A percentile compares a stretch with the other conserved stretches of the same genome.
phyloP scores from a whole-genome alignment of 306 rosid genomes.

The Alnus glutinosa region DNA sequence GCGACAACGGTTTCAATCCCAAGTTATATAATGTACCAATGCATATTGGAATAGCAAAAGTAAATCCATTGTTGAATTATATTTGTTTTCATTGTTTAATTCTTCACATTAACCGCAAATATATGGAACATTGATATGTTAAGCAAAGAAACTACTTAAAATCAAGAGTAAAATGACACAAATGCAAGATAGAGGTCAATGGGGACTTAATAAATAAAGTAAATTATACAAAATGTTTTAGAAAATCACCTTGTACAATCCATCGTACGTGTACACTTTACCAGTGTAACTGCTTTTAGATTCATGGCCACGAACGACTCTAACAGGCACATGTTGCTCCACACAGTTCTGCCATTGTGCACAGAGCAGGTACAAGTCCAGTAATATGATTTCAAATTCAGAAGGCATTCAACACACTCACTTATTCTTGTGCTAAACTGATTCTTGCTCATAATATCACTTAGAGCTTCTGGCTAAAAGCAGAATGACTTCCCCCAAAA shows the following conservation, averaged over 20 bases:
- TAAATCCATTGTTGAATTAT: background rate
- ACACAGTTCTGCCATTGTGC: conserved; percentile 63
- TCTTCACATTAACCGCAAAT: background rate
- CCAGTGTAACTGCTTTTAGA: conserved; percentile 71
- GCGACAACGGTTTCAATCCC: background rate
- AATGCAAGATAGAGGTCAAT: background rate
- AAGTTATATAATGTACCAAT: background rate
- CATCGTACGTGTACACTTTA: conserved; percentile 93
- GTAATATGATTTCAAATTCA: background rate
- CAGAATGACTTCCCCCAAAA: background rate
- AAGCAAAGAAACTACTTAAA: background rate
- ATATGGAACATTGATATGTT: background rate
- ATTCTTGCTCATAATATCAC: background rate
- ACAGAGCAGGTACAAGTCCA: conserved; percentile 28
- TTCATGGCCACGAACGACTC: conserved; percentile 90
- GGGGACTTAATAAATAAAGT: background rate
- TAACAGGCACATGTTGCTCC: conserved; percentile 70
- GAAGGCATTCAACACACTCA: conserved; percentile 7
- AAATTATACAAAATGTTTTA: conserved; percentile 10
- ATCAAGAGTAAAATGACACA: background rate
- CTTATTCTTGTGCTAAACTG: background rate
- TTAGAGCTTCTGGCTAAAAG: background rate
- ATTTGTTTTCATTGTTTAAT: background rate
- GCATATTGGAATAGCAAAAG: background rate
- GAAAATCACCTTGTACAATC: conserved; percentile 79